Percentiles rank a stretch among this genome's conserved stretches.
phyloP scores from a whole-genome alignment of 225 moss, liverwort and hornwort genomes.

The Neckera pumila region DNA sequence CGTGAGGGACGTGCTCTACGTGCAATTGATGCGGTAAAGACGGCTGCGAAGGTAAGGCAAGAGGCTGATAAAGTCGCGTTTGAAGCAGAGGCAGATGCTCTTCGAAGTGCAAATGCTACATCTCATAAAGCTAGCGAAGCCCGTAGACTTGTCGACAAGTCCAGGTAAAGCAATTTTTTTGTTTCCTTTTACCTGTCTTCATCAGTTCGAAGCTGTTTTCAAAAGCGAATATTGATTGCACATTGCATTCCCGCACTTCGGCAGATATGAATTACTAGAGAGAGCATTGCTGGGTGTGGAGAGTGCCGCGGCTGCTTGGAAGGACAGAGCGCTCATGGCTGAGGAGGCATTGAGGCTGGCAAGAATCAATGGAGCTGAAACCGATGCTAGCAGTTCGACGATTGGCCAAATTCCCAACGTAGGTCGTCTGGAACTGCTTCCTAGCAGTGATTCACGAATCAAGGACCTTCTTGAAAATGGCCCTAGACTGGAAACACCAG shows the following conservation, averaged over 20 bases:
- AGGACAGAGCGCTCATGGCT: constrained; percentile 37
- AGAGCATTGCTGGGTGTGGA: constrained; percentile 52
- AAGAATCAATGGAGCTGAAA: constrained; percentile 28
- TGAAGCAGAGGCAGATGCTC: constrained; percentile 50
- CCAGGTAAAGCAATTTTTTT: not conserved
- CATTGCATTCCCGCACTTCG: not conserved
- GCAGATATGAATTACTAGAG: constrained; percentile 52
- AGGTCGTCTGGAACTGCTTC: constrained; percentile 53
- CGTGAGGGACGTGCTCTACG: constrained; percentile 20
- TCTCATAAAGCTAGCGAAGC: constrained; percentile 46
- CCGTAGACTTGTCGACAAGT: constrained; percentile 22
- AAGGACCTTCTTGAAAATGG: constrained; percentile 76
- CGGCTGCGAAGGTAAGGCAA: constrained; percentile 22
- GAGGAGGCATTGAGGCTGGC: constrained; percentile 31
- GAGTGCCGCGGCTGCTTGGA: constrained; percentile 55
- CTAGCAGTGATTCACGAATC: constrained; percentile 47
- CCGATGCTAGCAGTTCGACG: constrained; percentile 2
- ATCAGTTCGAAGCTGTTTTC: not conserved
- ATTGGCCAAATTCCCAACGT: constrained; percentile 3
- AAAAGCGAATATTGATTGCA: not conserved
- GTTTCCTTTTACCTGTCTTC: not conserved
- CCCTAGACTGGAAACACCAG: constrained; percentile 63
- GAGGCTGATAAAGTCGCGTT: constrained; percentile 29
- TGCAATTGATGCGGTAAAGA: constrained; percentile 40
- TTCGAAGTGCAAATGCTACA: constrained; percentile 35